These are phyloP conservation scores for Croton laevigatus DNA, from an alignment of 441 rosid species.

Conservation along the genomic window DNA sequence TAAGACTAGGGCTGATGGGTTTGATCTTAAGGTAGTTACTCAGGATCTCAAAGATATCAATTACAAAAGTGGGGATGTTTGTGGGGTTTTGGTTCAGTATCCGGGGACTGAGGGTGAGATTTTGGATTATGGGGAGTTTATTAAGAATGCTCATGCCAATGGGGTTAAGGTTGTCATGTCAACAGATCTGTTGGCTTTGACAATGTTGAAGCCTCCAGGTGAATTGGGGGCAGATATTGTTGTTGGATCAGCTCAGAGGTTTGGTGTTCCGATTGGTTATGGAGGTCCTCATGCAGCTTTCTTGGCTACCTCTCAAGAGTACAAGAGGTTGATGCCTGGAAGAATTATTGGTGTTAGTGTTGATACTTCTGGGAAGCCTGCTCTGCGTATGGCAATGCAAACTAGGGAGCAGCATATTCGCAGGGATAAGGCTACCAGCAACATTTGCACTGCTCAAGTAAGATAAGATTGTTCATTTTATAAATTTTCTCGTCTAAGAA, in stretches of 20 bases:
- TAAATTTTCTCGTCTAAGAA: background rate
- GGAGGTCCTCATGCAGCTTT: constrained; percentile 99
- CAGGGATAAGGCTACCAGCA: constrained; percentile 97
- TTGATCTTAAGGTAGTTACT: constrained; percentile 67
- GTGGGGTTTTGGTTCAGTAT: constrained; percentile 96
- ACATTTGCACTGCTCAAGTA: constrained; percentile 99
- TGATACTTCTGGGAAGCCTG: constrained; percentile 87
- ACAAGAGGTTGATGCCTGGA: constrained; percentile 98
- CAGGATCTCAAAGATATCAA: constrained; percentile 71
- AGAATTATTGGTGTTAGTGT: constrained; percentile 92
- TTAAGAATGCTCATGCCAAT: constrained; percentile 81
- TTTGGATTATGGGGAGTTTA: constrained; percentile 78
- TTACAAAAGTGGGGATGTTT: constrained; percentile 80
- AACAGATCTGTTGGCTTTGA: constrained; percentile 84
- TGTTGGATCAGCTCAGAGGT: constrained; percentile 94
- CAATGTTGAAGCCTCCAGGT: constrained; percentile 96
- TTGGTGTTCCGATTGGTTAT: constrained; percentile 97
- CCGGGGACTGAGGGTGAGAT: constrained; percentile 96
- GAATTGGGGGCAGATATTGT: constrained; percentile 92
- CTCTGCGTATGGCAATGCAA: constrained; percentile 98
- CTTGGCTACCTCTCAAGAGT: constrained; percentile 95
- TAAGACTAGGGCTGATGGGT: constrained; percentile 88
- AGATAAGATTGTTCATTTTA: constrained; percentile 21
- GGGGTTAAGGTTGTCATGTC: constrained; percentile 99
- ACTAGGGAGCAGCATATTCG: constrained; percentile 98